Evolutionary conservation across 805 yeast species (phyloP).

Genomic region (Metschnikowia kunwiensis): DNA sequence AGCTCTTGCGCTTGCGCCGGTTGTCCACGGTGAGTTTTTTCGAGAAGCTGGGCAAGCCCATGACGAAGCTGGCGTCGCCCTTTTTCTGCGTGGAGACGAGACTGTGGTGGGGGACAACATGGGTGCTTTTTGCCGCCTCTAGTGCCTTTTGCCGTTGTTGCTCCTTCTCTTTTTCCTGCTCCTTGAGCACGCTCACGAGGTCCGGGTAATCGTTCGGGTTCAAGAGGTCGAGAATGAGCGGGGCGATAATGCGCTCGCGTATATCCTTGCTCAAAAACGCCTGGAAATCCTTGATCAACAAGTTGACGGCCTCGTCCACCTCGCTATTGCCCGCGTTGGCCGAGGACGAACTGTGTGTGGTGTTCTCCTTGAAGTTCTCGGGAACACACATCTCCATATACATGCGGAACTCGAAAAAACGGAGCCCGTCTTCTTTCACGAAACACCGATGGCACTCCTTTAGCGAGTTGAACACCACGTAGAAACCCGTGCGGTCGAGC

Average conservation of each 20-base stretch:
- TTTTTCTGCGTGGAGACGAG: constrained; percentile 1
- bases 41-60: constrained; percentile 33
- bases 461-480: constrained; percentile 60
- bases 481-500: constrained; percentile 64
- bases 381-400: constrained; percentile 60
- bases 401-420: constrained; percentile 45
- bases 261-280: constrained; percentile 65
- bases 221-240: constrained; percentile 59
- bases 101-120: constrained; percentile 1
- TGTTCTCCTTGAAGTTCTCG: constrained; percentile 31
- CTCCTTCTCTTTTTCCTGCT: constrained; percentile 23
- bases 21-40: constrained; percentile 31
- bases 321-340: constrained; percentile 29
- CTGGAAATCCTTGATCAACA: constrained; percentile 62
- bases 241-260: constrained; percentile 68
- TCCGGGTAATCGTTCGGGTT: constrained; percentile 59
- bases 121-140: constrained; percentile 3
- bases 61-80: constrained; percentile 7
- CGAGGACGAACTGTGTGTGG: constrained; percentile 8
- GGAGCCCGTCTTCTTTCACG: constrained; percentile 56
- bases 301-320: constrained; percentile 55
- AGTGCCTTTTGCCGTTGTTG: constrained; percentile 6
- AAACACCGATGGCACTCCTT: constrained; percentile 60
- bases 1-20: constrained; percentile 22
- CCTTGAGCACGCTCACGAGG: constrained; percentile 34